Percentiles rank a stretch among this genome's conserved stretches.
Conservation (phyloP, 2,329 filamentous ascomycete genomes). For the Lecanosticta acicola region DNA sequence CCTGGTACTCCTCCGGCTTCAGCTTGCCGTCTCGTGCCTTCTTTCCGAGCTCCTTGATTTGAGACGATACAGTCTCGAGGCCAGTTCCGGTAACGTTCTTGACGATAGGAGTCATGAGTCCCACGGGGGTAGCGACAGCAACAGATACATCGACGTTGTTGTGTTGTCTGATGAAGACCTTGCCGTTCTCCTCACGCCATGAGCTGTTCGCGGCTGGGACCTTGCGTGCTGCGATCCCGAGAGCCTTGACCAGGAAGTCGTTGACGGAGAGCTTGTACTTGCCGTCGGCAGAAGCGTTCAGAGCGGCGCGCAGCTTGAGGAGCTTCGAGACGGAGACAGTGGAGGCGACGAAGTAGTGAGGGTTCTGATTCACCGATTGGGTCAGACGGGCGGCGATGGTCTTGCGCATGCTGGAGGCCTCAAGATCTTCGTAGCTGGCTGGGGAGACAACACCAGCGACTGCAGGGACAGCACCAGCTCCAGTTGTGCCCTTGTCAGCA, state of each 20-base stretch:
- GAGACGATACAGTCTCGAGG: slow-evolving; percentile 76
- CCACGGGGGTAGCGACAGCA: slow-evolving; percentile 84
- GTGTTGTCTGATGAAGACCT: slow-evolving; percentile 81
- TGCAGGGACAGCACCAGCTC: slow-evolving; percentile 39
- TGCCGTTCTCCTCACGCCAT: slow-evolving; percentile 71
- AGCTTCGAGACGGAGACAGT: slow-evolving; percentile 91
- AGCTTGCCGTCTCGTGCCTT: slow-evolving; percentile 94
- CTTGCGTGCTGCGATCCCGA: slow-evolving; percentile 81
- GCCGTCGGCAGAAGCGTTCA: slow-evolving; percentile 83
- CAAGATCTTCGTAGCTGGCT: slow-evolving; percentile 74
- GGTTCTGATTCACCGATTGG: slow-evolving; percentile 87
- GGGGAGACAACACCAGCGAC: slow-evolving; percentile 49
- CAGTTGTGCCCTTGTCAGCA: slow-evolving; percentile 75
- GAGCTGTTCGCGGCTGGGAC: slow-evolving; percentile 93
- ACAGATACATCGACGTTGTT: slow-evolving; percentile 91
- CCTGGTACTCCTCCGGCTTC: slow-evolving; percentile 99
- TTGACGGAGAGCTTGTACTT: slow-evolving; percentile 99
- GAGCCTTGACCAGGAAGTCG: slow-evolving; percentile 98
- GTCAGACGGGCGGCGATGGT: slow-evolving; percentile 87
- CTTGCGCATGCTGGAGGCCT: slow-evolving; percentile 92
- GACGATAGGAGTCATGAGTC: slow-evolving; percentile 96
- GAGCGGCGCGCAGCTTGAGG: slow-evolving; percentile 86
- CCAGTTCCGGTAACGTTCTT: slow-evolving; percentile 81
- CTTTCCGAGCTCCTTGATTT: slow-evolving; percentile 96
- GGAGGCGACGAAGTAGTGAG: slow-evolving; percentile 95